Percentiles rank a stretch among this genome's conserved stretches.
phyloP scores from a whole-genome alignment of 129 eudicot genomes.

The Logfia minima region DNA sequence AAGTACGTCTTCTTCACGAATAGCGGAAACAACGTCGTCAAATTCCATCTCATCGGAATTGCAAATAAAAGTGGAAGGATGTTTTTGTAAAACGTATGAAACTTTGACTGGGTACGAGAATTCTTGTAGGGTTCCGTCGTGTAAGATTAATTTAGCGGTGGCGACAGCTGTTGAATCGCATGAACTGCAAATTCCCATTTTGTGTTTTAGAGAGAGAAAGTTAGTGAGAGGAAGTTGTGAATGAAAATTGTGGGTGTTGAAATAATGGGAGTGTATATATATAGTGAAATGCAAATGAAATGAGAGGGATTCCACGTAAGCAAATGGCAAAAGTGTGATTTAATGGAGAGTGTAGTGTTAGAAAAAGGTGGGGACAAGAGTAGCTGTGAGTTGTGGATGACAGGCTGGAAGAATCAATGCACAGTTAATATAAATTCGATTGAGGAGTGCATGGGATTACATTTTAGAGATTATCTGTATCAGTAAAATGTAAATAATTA shows the following conservation, averaged over 20 bases:
- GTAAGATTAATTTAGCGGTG: slow-evolving; percentile 61
- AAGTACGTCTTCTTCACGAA: slow-evolving; percentile 57
- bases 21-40: slow-evolving; percentile 63
- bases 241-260: slow-evolving; percentile 19
- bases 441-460: too few species aligned
- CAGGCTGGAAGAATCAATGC: slow-evolving; percentile 28
- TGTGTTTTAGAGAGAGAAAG: not conserved
- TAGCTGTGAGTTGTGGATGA: slow-evolving; percentile 26
- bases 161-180: slow-evolving; percentile 65
- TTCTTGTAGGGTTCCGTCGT: slow-evolving; percentile 70
- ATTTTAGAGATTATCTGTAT: too few species aligned
- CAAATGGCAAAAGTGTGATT: slow-evolving; percentile 15
- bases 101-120: slow-evolving; percentile 67
- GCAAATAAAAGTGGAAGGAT: slow-evolving; percentile 61
- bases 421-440: not conserved
- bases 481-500: too few species aligned
- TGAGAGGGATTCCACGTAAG: slow-evolving; percentile 26
- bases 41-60: slow-evolving; percentile 88
- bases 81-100: slow-evolving; percentile 52
- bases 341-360: not conserved
- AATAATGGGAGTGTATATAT: slow-evolving; percentile 18
- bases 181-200: slow-evolving; percentile 82
- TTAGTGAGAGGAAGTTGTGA: not conserved
- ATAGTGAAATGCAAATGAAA: not conserved
- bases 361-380: slow-evolving; percentile 6